Evolutionary conservation across 805 yeast species (phyloP).

Genomic region (Starmerella stigmatis): DNA sequence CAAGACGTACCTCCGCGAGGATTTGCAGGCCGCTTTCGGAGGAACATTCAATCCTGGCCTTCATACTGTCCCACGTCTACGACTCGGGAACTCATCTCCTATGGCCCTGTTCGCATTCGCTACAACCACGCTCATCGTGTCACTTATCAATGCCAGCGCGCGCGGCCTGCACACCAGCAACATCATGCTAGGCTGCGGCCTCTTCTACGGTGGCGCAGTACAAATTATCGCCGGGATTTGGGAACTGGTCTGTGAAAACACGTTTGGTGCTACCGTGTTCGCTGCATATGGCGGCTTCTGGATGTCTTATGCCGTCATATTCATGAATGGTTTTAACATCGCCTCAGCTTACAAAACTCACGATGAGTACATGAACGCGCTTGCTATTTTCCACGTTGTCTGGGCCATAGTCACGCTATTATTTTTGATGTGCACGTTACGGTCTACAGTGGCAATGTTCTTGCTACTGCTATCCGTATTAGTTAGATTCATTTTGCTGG

Average conservation of each 20-base stretch:
- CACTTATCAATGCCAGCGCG: slow-evolving; percentile 45
- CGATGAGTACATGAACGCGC: slow-evolving; percentile 34
- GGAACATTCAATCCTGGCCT: slow-evolving; percentile 41
- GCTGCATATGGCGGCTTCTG: slow-evolving; percentile 48
- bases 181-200: slow-evolving; percentile 50
- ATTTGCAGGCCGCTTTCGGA: slow-evolving; percentile 52
- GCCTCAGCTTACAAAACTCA: slow-evolving; percentile 34
- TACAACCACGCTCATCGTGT: slow-evolving; percentile 49
- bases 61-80: slow-evolving; percentile 36
- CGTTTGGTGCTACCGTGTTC: slow-evolving; percentile 50
- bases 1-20: slow-evolving; percentile 37
- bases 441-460: slow-evolving; percentile 58
- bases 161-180: slow-evolving; percentile 46
- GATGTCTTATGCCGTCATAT: slow-evolving; percentile 52
- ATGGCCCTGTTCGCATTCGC: slow-evolving; percentile 53
- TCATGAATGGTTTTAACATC: slow-evolving; percentile 44
- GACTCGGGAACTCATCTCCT: slow-evolving; percentile 56
- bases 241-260: slow-evolving; percentile 53
- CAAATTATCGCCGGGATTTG: slow-evolving; percentile 60
- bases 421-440: slow-evolving; percentile 44
- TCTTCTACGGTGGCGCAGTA: slow-evolving; percentile 53
- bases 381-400: slow-evolving; percentile 50
- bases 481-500: slow-evolving; percentile 46
- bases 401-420: slow-evolving; percentile 56
- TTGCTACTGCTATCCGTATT: slow-evolving; percentile 43